A percentile compares a stretch with the other conserved stretches of the same genome.
Conservation (phyloP, 345 rosid species). For the Heritiera littoralis region DNA sequence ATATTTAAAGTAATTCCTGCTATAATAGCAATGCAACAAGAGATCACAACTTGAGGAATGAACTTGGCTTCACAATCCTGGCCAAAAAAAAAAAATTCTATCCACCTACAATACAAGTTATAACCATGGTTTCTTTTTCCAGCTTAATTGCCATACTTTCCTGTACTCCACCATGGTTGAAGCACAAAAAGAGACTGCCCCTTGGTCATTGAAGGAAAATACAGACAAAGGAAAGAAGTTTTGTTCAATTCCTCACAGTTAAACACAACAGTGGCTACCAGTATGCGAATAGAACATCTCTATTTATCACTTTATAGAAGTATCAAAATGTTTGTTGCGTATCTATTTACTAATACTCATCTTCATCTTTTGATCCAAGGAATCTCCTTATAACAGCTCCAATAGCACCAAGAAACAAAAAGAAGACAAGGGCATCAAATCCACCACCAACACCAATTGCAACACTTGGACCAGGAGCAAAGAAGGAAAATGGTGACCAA, state of each 20-base stretch:
- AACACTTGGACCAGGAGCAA: constrained; percentile 77
- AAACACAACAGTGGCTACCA: no score
- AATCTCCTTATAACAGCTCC: constrained; percentile 72
- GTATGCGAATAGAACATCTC: not conserved
- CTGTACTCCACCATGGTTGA: not conserved
- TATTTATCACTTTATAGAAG: constrained; percentile 6
- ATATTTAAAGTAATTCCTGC: not conserved
- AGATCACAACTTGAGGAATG: not conserved
- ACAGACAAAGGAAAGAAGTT: not conserved
- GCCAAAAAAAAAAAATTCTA: not conserved
- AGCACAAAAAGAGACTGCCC: not conserved
- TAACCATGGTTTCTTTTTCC: not conserved
- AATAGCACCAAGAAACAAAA: constrained; percentile 76
- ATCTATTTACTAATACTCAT: constrained; percentile 41
- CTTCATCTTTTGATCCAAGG: constrained; percentile 61
- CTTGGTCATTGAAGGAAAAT: not conserved
- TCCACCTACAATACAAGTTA: not conserved
- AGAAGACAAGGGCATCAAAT: constrained; percentile 58
- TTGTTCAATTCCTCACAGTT: not conserved
- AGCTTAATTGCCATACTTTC: not conserved
- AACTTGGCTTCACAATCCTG: not conserved
- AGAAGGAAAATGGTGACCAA: constrained; percentile 94
- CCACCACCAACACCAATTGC: constrained; percentile 90
- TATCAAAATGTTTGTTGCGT: not conserved
- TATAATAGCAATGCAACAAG: not conserved